These are phyloP conservation scores for Phyllostachys edulis DNA, from an alignment of 176 grass and related monocot species.

Conservation along the genomic window DNA sequence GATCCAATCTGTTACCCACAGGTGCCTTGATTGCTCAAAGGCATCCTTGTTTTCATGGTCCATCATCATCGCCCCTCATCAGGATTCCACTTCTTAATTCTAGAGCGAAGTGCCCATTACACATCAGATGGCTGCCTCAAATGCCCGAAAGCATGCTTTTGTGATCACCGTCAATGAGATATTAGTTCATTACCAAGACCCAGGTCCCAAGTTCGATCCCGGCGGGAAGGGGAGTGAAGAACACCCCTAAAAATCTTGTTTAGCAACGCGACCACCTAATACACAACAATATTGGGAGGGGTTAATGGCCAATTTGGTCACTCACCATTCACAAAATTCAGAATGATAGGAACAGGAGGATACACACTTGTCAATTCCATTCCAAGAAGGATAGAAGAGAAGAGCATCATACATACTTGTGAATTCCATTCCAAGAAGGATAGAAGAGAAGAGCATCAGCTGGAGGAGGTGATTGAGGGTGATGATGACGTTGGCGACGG, in stretches of 20 bases:
- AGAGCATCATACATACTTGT: no score
- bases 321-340: neutral
- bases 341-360: neutral
- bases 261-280: neutral
- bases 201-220: conserved; percentile 1
- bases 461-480: neutral
- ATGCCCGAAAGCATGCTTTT: neutral
- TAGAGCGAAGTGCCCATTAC: neutral
- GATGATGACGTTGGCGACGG: neutral
- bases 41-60: neutral
- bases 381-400: neutral
- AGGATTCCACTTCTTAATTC: neutral
- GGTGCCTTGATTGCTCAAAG: neutral
- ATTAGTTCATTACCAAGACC: neutral
- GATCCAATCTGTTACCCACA: conserved; percentile 13
- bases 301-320: neutral
- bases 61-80: conserved; percentile 22
- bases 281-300: neutral
- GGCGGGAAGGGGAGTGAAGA: neutral
- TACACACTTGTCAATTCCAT: no score
- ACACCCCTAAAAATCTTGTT: neutral
- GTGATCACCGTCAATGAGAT: neutral
- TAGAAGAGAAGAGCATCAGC: neutral
- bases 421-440: no score
- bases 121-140: neutral